Evolutionary conservation across 1,284 basidiomycete genomes (phyloP).

Genomic region (Fomitiporia mediterranea): DNA sequence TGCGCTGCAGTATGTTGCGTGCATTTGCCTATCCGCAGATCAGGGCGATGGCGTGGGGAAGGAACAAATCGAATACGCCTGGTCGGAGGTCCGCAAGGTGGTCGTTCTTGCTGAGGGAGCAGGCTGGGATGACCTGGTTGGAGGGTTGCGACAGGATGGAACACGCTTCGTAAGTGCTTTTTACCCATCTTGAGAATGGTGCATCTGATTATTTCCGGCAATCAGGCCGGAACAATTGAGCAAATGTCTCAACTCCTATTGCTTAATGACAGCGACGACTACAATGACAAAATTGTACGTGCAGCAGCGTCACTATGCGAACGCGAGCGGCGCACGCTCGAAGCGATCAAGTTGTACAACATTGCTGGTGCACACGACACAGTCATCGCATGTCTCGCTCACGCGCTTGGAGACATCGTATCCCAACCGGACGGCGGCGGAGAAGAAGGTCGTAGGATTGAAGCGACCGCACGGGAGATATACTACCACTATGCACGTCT

Average conservation of each 20-base stretch:
- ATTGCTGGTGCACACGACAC: constrained; percentile 89
- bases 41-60: constrained; percentile 65
- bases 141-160: constrained; percentile 86
- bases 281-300: constrained; percentile 80
- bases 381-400: constrained; percentile 85
- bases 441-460: constrained; percentile 67
- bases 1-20: constrained; percentile 94
- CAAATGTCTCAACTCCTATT: constrained; percentile 76
- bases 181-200: not conserved
- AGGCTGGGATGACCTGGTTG: constrained; percentile 86
- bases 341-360: constrained; percentile 95
- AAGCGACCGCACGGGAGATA: constrained; percentile 79
- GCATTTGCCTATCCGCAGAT: constrained; percentile 80
- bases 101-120: constrained; percentile 86
- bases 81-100: constrained; percentile 85
- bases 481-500: constrained; percentile 83
- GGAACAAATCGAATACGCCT: constrained; percentile 81
- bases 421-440: constrained; percentile 61
- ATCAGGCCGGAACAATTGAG: constrained; percentile 82
- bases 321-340: constrained; percentile 77
- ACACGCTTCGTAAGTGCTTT: constrained; percentile 69
- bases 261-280: constrained; percentile 66
- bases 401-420: constrained; percentile 84
- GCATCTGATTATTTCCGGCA: constrained; percentile 8
- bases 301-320: constrained; percentile 75